Percentiles rank a stretch among this genome's conserved stretches.
These are phyloP conservation scores for Venturia asperata DNA, from an alignment of 2,329 filamentous ascomycete species.

Conservation along the genomic window DNA sequence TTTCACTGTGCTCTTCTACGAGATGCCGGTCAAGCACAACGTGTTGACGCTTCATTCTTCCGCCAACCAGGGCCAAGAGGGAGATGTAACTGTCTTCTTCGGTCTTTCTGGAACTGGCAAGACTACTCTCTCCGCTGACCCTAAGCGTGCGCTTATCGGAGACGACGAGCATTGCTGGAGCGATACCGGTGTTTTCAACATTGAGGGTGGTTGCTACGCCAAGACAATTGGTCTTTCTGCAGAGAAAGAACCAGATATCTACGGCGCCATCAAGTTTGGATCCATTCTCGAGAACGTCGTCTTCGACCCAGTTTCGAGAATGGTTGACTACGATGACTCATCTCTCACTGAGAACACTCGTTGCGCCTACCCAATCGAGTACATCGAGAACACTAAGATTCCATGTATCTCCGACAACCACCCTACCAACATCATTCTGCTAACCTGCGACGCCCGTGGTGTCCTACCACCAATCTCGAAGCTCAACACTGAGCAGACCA, in stretches of 20 bases:
- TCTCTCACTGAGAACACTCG: conserved; percentile 98
- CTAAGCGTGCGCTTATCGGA: conserved; percentile 91
- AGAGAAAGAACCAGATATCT: conserved; percentile 99
- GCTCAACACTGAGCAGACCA: conserved; percentile 87
- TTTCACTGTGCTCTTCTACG: conserved; percentile 99
- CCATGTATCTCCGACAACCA: conserved; percentile 82
- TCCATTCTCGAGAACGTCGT: conserved; percentile 98
- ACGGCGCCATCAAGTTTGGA: conserved; percentile 89
- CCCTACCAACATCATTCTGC: conserved; percentile 94
- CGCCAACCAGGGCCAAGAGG: conserved; percentile 89
- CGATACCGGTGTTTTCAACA: conserved; percentile 96
- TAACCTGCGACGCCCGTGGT: conserved; percentile 96
- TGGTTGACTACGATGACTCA: conserved; percentile 90
- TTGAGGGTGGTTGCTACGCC: conserved; percentile 98
- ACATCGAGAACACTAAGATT: conserved; percentile 98
- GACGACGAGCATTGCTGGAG: conserved; percentile 99
- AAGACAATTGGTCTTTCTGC: conserved; percentile 96
- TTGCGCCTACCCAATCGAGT: conserved; percentile 96
- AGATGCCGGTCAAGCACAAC: conserved; percentile 99
- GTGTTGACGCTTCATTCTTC: conserved; percentile 97
- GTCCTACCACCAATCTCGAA: conserved; percentile 97
- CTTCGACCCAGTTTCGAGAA: conserved; percentile 81
- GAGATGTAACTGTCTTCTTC: conserved; percentile 98
- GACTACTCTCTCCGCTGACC: conserved; percentile 95
- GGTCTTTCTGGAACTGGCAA: conserved; percentile 97